Base-by-base conservation (phyloP, 768 basidiomycete genomes). In the Xerocomus spinulosus region DNA sequence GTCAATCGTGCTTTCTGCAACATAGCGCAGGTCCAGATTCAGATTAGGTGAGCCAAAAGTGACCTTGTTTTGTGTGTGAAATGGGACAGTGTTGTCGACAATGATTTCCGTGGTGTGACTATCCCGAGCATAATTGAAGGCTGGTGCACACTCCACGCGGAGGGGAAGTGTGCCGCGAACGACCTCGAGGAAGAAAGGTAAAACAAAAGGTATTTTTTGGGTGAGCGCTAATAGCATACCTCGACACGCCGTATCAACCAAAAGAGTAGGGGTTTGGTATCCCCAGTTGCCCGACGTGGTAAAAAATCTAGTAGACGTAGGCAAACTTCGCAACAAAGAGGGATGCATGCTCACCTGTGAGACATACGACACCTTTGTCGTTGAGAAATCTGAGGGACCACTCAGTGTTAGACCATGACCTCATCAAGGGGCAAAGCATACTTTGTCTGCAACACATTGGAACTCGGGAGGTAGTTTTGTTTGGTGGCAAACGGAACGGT, bases 61-160 rank as follows among this genome's bases (percentile, higher is more conserved):
- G 0, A 73, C 86, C 51, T 83, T 87, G 32, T 76, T 66, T 38
- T 81, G 81, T 20, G 56, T 55, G n/a, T 53, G 53, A 5, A 45
- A 68, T 24, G 68, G 55, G 67, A 73, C 39, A 39, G 77, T 70
- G 59, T 74, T 55, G 58, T 84, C 81, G 15, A 70, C 59, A 45
- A 81, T 54, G 54, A 82, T 72, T 24, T 73, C 63, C 1, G 87
- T 86, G 8, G 73, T 78, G 66, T 98, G 95, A 3, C 73, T 41
- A 40, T 82, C 77, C 12, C 87, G 77, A 1, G 92, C 93, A 58
- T 99, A 99, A 67, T 96, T 85, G 80, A 99, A 99, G 0, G 93
- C 95, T 0, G 95, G 95, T 0, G 91, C 92, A 58, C 91, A 93
- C 70, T 98, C 90, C 67, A 97, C 77, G 48, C 80, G 75, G 44